Percentiles rank a stretch among this genome's conserved stretches.
Conservation (phyloP, 495 filamentous ascomycete genomes). For the Cenococcum geophilum region DNA sequence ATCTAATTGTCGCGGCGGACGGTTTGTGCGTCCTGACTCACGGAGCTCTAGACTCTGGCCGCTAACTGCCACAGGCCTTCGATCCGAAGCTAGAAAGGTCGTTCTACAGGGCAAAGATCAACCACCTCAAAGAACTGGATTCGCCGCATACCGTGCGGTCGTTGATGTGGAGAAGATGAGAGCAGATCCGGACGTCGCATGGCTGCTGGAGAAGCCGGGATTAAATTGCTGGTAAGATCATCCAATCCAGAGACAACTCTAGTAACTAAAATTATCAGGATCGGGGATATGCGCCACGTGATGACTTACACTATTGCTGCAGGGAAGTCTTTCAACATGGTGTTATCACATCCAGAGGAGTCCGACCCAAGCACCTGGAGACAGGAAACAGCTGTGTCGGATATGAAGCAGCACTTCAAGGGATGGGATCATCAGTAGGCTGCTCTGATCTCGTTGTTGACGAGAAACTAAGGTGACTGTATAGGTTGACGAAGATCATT, state of each 20-base stretch:
- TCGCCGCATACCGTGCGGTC: constrained; percentile 43
- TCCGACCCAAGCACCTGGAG: constrained; percentile 25
- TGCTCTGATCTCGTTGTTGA: not conserved
- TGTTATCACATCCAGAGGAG: constrained; percentile 28
- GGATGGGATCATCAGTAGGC: constrained; percentile 42
- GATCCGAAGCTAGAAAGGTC: constrained; percentile 36
- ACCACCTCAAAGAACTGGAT: constrained; percentile 28
- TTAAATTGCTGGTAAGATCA: constrained; percentile 42
- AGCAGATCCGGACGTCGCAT: constrained; percentile 38
- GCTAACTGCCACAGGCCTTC: constrained; percentile 32
- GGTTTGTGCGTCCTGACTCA: constrained; percentile 26
- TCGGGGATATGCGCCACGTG: constrained; percentile 26
- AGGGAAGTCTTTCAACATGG: constrained; percentile 30
- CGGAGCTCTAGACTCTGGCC: not conserved
- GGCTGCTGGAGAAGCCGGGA: constrained; percentile 39
- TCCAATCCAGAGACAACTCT: not conserved
- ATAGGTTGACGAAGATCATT: constrained; percentile 40
- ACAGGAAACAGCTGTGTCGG: constrained; percentile 23
- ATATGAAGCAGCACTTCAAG: constrained; percentile 37
- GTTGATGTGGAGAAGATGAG: constrained; percentile 42
- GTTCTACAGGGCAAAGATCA: constrained; percentile 29
- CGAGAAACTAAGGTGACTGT: not conserved
- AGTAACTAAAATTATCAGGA: constrained; percentile 5
- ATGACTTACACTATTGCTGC: constrained; percentile 28
- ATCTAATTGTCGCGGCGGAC: constrained; percentile 46